These are phyloP conservation scores for Limnomonas spitsbergensis DNA, from an alignment of 139 green algal species.

Conservation along the genomic window DNA sequence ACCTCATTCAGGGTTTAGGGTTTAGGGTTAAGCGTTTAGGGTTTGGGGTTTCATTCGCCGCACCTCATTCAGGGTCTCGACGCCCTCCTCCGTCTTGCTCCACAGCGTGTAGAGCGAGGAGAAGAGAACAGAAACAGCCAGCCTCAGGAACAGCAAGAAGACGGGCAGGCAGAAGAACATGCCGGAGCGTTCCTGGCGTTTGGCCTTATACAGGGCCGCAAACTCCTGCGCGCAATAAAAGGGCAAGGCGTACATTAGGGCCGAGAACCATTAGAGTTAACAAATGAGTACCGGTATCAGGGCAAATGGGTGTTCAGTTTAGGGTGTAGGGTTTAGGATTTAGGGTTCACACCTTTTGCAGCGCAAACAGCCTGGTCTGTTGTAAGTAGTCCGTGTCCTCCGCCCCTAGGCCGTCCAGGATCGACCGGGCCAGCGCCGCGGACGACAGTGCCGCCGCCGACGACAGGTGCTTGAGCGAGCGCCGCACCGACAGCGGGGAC, in stretches of 20 bases:
- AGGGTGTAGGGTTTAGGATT: too few species aligned
- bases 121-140: conserved; percentile 42
- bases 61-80: conserved; percentile 23
- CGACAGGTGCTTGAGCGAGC: conserved; percentile 3
- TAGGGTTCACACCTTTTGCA: conserved; percentile 33
- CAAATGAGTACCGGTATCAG: too few species aligned
- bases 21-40: too few species aligned
- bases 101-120: conserved; percentile 41
- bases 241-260: too few species aligned
- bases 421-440: conserved; percentile 13
- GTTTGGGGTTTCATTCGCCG: too few species aligned
- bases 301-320: too few species aligned
- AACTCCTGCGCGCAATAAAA: conserved; percentile 16
- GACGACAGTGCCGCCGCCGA: conserved; percentile 9
- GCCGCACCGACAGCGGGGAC: neutral
- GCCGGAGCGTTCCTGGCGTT: conserved; percentile 26
- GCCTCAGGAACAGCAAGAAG: conserved; percentile 35
- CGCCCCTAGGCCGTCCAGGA: conserved; percentile 19
- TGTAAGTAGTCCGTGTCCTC: conserved; percentile 28
- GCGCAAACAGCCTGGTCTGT: conserved; percentile 30
- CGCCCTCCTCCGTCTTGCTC: conserved; percentile 24
- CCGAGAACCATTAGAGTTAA: too few species aligned
- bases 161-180: conserved; percentile 59
- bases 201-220: conserved; percentile 6
- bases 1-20: too few species aligned